These are phyloP conservation scores for Hyaloperonospora brassicae DNA, from an alignment of 352 stramenopile genomes.

Conservation along the genomic window DNA sequence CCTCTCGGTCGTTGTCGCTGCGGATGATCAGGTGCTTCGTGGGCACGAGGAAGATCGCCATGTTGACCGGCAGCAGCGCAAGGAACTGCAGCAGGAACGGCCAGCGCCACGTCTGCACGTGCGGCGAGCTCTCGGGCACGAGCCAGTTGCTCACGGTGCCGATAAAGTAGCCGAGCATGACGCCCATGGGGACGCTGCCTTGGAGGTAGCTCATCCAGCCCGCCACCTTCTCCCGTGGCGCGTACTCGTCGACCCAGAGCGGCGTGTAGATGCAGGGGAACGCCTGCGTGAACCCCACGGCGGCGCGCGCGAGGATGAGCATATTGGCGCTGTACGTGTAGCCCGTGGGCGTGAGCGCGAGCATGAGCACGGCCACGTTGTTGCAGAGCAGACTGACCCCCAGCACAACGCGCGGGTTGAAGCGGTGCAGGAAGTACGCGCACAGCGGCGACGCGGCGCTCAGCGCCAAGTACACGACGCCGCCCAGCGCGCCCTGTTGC, in stretches of 20 bases:
- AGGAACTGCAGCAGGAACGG: conserved; percentile 82
- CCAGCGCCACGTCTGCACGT: conserved; percentile 75
- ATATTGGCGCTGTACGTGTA: conserved; percentile 56
- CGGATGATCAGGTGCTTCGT: conserved; percentile 71
- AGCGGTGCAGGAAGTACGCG: conserved; percentile 62
- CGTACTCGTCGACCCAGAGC: conserved; percentile 81
- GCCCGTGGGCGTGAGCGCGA: conserved; percentile 67
- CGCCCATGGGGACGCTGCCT: conserved; percentile 71
- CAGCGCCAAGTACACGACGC: conserved; percentile 72
- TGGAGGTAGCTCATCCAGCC: conserved; percentile 84
- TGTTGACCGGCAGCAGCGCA: conserved; percentile 58
- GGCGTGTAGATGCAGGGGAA: conserved; percentile 82
- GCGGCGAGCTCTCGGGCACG: conserved; percentile 51
- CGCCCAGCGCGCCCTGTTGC: conserved; percentile 68
- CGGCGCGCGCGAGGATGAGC: conserved; percentile 56
- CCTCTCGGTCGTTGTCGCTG: conserved; percentile 32
- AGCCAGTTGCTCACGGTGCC: conserved; percentile 79
- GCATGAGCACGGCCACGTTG: conserved; percentile 62
- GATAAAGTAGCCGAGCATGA: conserved; percentile 82
- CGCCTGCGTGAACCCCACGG: conserved; percentile 78
- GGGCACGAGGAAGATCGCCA: conserved; percentile 75
- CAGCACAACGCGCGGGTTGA: conserved; percentile 56
- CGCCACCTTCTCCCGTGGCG: conserved; percentile 59
- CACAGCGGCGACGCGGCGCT: conserved; percentile 71
- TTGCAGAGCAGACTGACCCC: conserved; percentile 67